phyloP scores from a whole-genome alignment of 495 filamentous ascomycete species.

The Rhypophila decipiens region DNA sequence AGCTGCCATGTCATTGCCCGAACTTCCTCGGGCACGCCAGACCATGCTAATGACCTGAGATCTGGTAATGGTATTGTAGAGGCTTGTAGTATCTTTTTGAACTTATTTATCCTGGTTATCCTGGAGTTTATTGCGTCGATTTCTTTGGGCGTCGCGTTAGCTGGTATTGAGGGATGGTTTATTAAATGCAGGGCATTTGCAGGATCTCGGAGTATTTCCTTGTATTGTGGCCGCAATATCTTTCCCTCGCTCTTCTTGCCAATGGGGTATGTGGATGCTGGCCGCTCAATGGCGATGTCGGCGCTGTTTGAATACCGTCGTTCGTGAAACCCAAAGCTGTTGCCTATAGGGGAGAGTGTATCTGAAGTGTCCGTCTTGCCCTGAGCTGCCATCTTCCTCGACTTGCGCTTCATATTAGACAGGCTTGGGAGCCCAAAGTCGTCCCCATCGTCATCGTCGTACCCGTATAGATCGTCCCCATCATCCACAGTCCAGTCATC shows the following conservation, averaged over 20 bases:
- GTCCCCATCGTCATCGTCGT: constrained; percentile 75
- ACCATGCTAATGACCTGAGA: constrained; percentile 81
- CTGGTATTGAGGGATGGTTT: constrained; percentile 69
- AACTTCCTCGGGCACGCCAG: constrained; percentile 88
- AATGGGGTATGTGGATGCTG: constrained; percentile 79
- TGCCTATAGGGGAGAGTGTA: constrained; percentile 10
- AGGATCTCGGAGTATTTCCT: constrained; percentile 90
- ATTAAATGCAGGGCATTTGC: constrained; percentile 94
- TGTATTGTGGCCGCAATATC: constrained; percentile 93
- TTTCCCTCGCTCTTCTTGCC: constrained; percentile 86
- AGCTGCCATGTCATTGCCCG: constrained; percentile 98
- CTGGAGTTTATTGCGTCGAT: constrained; percentile 79
- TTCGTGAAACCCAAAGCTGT: constrained; percentile 16
- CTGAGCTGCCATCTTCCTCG: constrained; percentile 44
- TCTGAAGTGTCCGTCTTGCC: constrained; percentile 15
- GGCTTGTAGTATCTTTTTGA: constrained; percentile 89
- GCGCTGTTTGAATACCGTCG: constrained; percentile 65
- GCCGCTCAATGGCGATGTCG: constrained; percentile 86
- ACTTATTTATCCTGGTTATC: constrained; percentile 95
- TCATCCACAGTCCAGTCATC: constrained; percentile 68
- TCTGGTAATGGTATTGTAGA: constrained; percentile 81
- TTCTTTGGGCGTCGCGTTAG: constrained; percentile 74
- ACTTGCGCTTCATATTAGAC: constrained; percentile 74
- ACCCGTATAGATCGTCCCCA: constrained; percentile 64
- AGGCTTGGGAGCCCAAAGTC: constrained; percentile 91